Evolutionary conservation across 1,284 basidiomycete genomes (phyloP).

Genomic region (Termitomyces sp.): DNA sequence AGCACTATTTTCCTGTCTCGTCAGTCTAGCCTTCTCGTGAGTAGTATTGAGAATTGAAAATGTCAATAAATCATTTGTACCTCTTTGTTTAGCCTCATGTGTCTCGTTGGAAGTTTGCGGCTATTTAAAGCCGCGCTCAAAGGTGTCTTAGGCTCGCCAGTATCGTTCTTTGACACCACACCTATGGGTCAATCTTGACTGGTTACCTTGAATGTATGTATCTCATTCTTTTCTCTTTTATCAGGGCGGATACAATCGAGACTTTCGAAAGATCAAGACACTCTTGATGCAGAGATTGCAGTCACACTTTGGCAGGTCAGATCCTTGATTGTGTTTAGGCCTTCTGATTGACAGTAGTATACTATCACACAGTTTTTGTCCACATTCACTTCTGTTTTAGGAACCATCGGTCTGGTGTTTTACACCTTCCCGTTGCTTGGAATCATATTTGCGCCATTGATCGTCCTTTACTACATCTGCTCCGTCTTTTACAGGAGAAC

Average conservation of each 20-base stretch:
- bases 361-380: slow-evolving; percentile 31
- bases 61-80: background rate
- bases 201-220: background rate
- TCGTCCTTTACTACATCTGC: slow-evolving; percentile 38
- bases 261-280: slow-evolving; percentile 61
- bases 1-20: slow-evolving; percentile 50
- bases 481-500: slow-evolving; percentile 45
- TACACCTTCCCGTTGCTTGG: slow-evolving; percentile 54
- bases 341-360: background rate
- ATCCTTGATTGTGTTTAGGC: background rate
- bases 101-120: slow-evolving; percentile 51
- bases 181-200: slow-evolving; percentile 55
- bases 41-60: slow-evolving; percentile 12
- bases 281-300: slow-evolving; percentile 46
- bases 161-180: slow-evolving; percentile 80
- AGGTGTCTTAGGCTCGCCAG: slow-evolving; percentile 60
- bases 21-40: slow-evolving; percentile 51
- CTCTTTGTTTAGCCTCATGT: slow-evolving; percentile 41
- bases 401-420: slow-evolving; percentile 48
- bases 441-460: slow-evolving; percentile 45
- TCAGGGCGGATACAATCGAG: slow-evolving; percentile 53
- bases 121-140: slow-evolving; percentile 56
- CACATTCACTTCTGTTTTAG: slow-evolving; percentile 40
- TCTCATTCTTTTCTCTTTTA: background rate
- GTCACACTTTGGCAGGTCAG: slow-evolving; percentile 35